Percentiles rank a stretch among this genome's conserved stretches.
phyloP scores from a whole-genome alignment of 2,329 filamentous ascomycete species.

The Beauveria brongniartii region DNA sequence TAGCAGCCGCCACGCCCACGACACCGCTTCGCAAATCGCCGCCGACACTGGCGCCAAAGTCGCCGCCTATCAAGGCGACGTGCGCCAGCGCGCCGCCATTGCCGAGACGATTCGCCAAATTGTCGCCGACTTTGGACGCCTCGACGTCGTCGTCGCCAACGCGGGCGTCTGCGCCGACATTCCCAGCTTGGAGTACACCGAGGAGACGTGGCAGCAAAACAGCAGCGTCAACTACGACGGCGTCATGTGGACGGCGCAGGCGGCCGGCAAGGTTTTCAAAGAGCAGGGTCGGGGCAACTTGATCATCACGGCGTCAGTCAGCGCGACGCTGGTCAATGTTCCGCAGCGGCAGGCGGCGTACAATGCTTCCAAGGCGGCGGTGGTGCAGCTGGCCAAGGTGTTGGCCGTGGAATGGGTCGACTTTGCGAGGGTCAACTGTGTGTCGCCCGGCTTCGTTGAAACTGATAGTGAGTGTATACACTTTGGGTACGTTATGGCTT shows the following conservation, averaged over 20 bases:
- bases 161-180: slow-evolving; percentile 20
- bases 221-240: slow-evolving; percentile 22
- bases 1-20: slow-evolving; percentile 12
- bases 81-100: slow-evolving; percentile 18
- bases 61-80: slow-evolving; percentile 29
- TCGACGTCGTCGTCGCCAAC: slow-evolving; percentile 24
- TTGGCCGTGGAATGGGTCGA: slow-evolving; percentile 64
- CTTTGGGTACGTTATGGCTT: not conserved
- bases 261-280: slow-evolving; percentile 20
- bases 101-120: slow-evolving; percentile 14
- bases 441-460: slow-evolving; percentile 63
- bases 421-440: slow-evolving; percentile 61
- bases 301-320: slow-evolving; percentile 19
- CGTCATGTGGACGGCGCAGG: slow-evolving; percentile 20
- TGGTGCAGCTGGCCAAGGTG: slow-evolving; percentile 40
- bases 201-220: slow-evolving; percentile 19
- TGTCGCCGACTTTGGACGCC: slow-evolving; percentile 15
- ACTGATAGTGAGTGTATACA: slow-evolving; percentile 38
- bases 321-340: slow-evolving; percentile 17
- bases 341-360: slow-evolving; percentile 50
- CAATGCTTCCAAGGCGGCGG: slow-evolving; percentile 58
- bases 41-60: slow-evolving; percentile 15
- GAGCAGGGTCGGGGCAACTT: slow-evolving; percentile 20
- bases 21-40: slow-evolving; percentile 11
- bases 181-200: slow-evolving; percentile 19